Evolutionary conservation across 2,329 filamentous ascomycete genomes (phyloP), one percentile per base, ranked within the genome.

Genomic region (Diaporthe vexans): DNA sequence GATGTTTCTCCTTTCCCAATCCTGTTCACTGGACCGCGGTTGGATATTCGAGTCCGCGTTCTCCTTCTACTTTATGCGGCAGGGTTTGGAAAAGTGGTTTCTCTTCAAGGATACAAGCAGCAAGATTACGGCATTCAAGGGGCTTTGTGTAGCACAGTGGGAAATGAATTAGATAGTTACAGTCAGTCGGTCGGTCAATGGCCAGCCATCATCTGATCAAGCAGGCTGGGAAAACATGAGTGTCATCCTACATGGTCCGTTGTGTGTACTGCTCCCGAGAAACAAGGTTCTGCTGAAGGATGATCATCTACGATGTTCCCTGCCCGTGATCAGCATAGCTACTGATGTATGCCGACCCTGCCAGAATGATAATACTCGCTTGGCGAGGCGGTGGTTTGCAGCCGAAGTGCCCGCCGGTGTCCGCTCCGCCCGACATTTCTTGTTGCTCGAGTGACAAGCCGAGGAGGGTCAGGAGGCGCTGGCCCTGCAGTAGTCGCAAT

Each of bases 101-200:
- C 56, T 63, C 71, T 56, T 68, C 26, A 11, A 26, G 63, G 33
- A 40, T 40, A 68, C 63, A 54, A 54, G 63, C 48, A 54, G 63
- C 33, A 54, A 68, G 33, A 26, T 29, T 19, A 40, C 17, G n/a
- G 63, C 21, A 37, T 40, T 67, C 43, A 11, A 52, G 9, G 46
- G 29, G 29, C 19, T 67, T 52, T 37, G 63, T 54, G 33, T 68
- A 68, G 46, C 46, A 54, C n/a, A 68, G 48, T 68, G n/a, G 63
- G 15, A 35, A n/a, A 29, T 13, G 48, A 35, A 51, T 68, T 68
- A 54, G 63, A 68, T 67, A 67, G 63, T 67, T 37, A 21, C 52
- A 54, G 46, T 37, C 63, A 68, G 29, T 35, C 21, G 48, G 61
- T 35, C 37, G 24, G 58, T 63, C 40, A 63, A 24, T 54, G 48